phyloP scores from a whole-genome alignment of 208 protist species.

The Crithidia fasciculata region DNA sequence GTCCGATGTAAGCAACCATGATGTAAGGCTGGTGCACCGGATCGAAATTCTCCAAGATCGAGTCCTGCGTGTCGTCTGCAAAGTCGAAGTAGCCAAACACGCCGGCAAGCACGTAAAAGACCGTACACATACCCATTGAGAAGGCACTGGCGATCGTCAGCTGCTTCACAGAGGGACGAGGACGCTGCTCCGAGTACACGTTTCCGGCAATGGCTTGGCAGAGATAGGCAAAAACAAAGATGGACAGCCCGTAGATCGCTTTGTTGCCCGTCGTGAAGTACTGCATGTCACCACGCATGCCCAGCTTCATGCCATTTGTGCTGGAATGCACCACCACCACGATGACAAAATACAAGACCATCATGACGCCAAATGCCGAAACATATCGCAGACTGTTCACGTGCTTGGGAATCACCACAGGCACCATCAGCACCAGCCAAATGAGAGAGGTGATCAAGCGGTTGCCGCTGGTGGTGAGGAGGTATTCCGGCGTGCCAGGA shows the following conservation, averaged over 20 bases:
- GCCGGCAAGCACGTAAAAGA: not conserved
- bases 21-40: slow-evolving; percentile 65
- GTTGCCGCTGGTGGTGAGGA: slow-evolving; percentile 29
- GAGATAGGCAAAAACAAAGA: slow-evolving; percentile 72
- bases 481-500: slow-evolving; percentile 24
- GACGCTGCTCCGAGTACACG: slow-evolving; percentile 62
- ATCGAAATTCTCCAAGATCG: slow-evolving; percentile 68
- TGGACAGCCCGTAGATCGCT: slow-evolving; percentile 39
- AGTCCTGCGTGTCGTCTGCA: slow-evolving; percentile 46
- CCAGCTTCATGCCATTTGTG: slow-evolving; percentile 42
- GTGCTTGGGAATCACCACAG: slow-evolving; percentile 52
- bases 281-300: slow-evolving; percentile 27
- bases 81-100: slow-evolving; percentile 85
- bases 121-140: not conserved
- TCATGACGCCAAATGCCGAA: slow-evolving; percentile 47
- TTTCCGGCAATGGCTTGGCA: slow-evolving; percentile 39
- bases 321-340: slow-evolving; percentile 54
- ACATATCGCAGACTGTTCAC: slow-evolving; percentile 69
- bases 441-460: slow-evolving; percentile 47
- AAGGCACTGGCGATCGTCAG: not conserved
- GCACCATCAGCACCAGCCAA: slow-evolving; percentile 62
- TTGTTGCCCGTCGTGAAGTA: slow-evolving; percentile 47
- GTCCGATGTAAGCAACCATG: slow-evolving; percentile 73
- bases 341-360: slow-evolving; percentile 63
- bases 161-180: slow-evolving; percentile 33